Conservation (phyloP, 2,329 filamentous ascomycete species). For the Ophiostoma piceae region DNA sequence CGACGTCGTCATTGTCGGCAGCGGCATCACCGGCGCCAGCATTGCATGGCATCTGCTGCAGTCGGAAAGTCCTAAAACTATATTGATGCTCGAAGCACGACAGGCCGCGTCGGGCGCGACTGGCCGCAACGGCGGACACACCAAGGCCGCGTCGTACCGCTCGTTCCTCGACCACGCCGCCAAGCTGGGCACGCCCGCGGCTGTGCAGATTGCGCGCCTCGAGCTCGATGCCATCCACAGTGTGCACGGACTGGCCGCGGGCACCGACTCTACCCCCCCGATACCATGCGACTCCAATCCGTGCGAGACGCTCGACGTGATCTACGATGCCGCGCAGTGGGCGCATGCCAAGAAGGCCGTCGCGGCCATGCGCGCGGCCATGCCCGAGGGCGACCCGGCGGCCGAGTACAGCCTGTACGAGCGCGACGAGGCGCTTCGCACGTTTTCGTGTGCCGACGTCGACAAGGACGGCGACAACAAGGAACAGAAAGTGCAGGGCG, state of each 20-base stretch:
- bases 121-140: conserved; percentile 50
- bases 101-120: conserved; percentile 63
- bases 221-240: conserved; percentile 50
- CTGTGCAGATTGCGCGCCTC: conserved; percentile 46
- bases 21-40: conserved; percentile 59
- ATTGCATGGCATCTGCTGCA: conserved; percentile 49
- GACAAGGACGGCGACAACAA: conserved; percentile 28
- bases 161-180: conserved; percentile 45
- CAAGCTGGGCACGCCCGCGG: conserved; percentile 44
- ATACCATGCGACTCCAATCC: conserved; percentile 47
- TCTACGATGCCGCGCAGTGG: conserved; percentile 48
- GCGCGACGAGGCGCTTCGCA: conserved; percentile 39
- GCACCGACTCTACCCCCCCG: conserved; percentile 37
- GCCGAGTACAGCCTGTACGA: conserved; percentile 43
- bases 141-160: conserved; percentile 43
- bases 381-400: conserved; percentile 39
- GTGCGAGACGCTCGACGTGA: conserved; percentile 53
- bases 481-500: conserved; percentile 29
- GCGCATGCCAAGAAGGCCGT: conserved; percentile 38
- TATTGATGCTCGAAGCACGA: conserved; percentile 59
- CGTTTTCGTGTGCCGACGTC: conserved; percentile 37
- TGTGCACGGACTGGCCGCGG: conserved; percentile 49
- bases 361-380: conserved; percentile 40
- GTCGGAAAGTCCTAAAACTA: no score
- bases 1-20: conserved; percentile 59